These are phyloP conservation scores for Tylopilus cervinicoccineus DNA, from an alignment of 768 basidiomycete species.

Conservation along the genomic window DNA sequence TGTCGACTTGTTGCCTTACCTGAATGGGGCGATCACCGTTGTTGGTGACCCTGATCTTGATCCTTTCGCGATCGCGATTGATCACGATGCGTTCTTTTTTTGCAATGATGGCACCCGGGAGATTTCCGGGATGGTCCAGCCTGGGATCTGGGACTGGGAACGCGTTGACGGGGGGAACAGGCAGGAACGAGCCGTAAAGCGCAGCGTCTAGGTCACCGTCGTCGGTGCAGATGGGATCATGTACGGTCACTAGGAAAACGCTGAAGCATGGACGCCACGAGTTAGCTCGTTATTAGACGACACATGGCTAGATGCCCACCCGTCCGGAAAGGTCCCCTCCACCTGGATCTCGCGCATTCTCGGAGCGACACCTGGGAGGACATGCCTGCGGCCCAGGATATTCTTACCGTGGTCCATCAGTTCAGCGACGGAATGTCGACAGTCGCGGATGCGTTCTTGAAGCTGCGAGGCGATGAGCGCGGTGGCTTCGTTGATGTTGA, in stretches of 20 bases:
- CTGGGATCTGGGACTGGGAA: constrained; percentile 58
- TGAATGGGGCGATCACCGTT: constrained; percentile 93
- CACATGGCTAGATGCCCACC: constrained; percentile 43
- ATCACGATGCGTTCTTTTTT: constrained; percentile 64
- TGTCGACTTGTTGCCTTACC: constrained; percentile 38
- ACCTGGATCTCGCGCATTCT: constrained; percentile 88
- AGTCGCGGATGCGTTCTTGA: constrained; percentile 94
- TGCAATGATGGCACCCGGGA: constrained; percentile 75
- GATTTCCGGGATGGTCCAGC: constrained; percentile 48
- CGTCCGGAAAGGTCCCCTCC: constrained; percentile 87
- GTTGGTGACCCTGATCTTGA: constrained; percentile 78
- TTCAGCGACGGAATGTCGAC: constrained; percentile 75
- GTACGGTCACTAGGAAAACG: constrained; percentile 95
- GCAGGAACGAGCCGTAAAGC: constrained; percentile 92
- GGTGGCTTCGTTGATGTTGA: constrained; percentile 85
- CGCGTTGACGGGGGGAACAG: constrained; percentile 57
- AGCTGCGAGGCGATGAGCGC: constrained; percentile 90
- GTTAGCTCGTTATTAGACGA: not conserved
- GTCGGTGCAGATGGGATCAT: constrained; percentile 89
- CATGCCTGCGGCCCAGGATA: constrained; percentile 84
- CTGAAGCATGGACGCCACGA: constrained; percentile 7
- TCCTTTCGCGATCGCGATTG: constrained; percentile 67
- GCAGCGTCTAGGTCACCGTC: constrained; percentile 76
- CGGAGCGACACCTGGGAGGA: constrained; percentile 73
- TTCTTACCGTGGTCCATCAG: constrained; percentile 94